Evolutionary conservation across 2,329 filamentous ascomycete species (phyloP).

Genomic region (Ceratocystis huliohia): DNA sequence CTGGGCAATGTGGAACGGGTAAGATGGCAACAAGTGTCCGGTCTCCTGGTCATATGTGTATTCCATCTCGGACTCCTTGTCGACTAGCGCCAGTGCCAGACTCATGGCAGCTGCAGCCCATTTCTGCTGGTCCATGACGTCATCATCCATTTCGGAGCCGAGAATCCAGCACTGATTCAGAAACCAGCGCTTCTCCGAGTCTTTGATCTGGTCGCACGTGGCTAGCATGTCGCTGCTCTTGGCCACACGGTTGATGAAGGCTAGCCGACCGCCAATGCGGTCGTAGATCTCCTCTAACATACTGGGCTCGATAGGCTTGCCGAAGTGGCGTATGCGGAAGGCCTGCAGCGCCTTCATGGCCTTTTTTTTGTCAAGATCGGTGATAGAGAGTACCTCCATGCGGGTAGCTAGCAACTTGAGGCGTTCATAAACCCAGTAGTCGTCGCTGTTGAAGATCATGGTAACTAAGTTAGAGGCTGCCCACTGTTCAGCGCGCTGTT

Average conservation of each 20-base stretch:
- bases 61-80: slow-evolving; percentile 56
- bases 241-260: slow-evolving; percentile 82
- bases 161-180: slow-evolving; percentile 65
- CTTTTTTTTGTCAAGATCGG: slow-evolving; percentile 65
- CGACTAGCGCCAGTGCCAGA: slow-evolving; percentile 79
- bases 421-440: slow-evolving; percentile 97
- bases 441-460: slow-evolving; percentile 87
- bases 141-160: slow-evolving; percentile 72
- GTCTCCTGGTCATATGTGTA: slow-evolving; percentile 50
- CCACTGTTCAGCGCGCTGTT: slow-evolving; percentile 94
- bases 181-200: slow-evolving; percentile 63
- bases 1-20: slow-evolving; percentile 69
- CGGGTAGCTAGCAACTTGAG: slow-evolving; percentile 84
- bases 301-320: slow-evolving; percentile 42
- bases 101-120: slow-evolving; percentile 92
- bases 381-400: slow-evolving; percentile 83
- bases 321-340: slow-evolving; percentile 70
- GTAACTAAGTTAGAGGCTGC: slow-evolving; percentile 84
- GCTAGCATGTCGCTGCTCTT: slow-evolving; percentile 67
- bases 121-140: slow-evolving; percentile 97
- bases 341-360: slow-evolving; percentile 64
- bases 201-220: slow-evolving; percentile 59
- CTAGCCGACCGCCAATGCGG: slow-evolving; percentile 73
- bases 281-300: slow-evolving; percentile 70
- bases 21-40: slow-evolving; percentile 67